Conservation (phyloP, 2,329 filamentous ascomycete genomes). For the Penicillium sp. region DNA sequence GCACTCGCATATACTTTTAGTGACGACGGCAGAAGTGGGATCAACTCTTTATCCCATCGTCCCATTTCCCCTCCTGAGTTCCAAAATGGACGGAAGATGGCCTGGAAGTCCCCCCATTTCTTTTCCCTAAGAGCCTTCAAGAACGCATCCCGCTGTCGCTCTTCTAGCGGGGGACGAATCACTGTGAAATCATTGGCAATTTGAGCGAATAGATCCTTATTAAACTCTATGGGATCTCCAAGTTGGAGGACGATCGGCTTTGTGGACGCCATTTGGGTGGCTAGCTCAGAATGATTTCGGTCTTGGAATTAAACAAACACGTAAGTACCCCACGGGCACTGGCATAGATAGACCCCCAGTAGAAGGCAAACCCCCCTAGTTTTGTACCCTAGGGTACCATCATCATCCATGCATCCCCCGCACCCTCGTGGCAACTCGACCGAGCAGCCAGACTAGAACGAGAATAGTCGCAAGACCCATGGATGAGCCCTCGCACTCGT, state of each 20-base stretch:
- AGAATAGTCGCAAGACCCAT: background rate
- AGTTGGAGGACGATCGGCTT: slow-evolving; percentile 13
- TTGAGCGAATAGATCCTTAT: slow-evolving; percentile 9
- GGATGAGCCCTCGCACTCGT: background rate
- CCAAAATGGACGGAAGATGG: slow-evolving; percentile 12
- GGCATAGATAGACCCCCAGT: no score
- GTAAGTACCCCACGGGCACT: no score
- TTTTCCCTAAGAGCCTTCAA: slow-evolving; percentile 8
- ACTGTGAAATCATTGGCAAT: slow-evolving; percentile 7
- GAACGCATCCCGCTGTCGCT: slow-evolving; percentile 6
- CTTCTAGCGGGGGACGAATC: slow-evolving; percentile 8
- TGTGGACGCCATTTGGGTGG: slow-evolving; percentile 1
- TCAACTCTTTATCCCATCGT: slow-evolving; percentile 13
- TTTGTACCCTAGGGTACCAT: background rate
- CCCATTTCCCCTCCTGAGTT: slow-evolving; percentile 12
- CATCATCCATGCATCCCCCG: background rate
- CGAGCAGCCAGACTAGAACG: background rate
- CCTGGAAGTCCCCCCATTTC: slow-evolving; percentile 12
- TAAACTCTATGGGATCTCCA: slow-evolving; percentile 13
- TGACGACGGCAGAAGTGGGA: slow-evolving; percentile 8
- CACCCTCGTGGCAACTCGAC: background rate
- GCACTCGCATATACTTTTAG: slow-evolving; percentile 10
- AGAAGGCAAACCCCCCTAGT: background rate
- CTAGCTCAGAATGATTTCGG: no score
- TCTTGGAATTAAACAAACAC: no score